Evolutionary conservation across 108 stramenopile genomes (phyloP).

Genomic region (Chaetoceros tenuissimus): DNA sequence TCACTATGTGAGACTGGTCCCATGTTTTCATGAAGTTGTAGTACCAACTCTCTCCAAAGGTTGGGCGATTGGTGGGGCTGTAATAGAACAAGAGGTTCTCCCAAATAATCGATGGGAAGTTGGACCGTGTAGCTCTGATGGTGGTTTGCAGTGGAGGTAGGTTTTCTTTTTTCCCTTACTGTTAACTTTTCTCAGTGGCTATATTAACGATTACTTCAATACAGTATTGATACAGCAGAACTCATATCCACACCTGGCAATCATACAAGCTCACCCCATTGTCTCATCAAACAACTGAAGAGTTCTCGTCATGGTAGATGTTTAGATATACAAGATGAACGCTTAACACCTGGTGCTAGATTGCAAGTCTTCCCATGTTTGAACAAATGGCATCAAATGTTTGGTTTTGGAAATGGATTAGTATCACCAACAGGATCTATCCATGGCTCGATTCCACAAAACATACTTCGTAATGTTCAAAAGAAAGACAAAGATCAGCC

Average conservation of each 20-base stretch:
- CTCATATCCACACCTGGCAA: slow-evolving; percentile 54
- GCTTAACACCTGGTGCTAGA: slow-evolving; percentile 50
- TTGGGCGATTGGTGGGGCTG: slow-evolving; percentile 82
- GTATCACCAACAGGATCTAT: slow-evolving; percentile 48
- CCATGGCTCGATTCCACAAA: slow-evolving; percentile 53
- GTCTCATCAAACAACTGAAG: slow-evolving; percentile 63
- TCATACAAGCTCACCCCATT: slow-evolving; percentile 58
- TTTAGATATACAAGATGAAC: slow-evolving; percentile 60
- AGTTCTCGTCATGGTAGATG: slow-evolving; percentile 68
- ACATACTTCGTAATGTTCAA: slow-evolving; percentile 29
- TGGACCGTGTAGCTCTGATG: slow-evolving; percentile 79
- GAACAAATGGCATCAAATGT: slow-evolving; percentile 76
- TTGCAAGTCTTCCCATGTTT: slow-evolving; percentile 70
- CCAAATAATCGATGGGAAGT: slow-evolving; percentile 75
- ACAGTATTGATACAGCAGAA: slow-evolving; percentile 38
- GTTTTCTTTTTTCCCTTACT: background rate
- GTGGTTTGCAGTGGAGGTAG: slow-evolving; percentile 52
- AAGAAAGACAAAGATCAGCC: slow-evolving; percentile 27
- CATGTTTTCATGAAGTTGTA: slow-evolving; percentile 72
- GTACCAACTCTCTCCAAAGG: slow-evolving; percentile 44
- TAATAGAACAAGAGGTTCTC: slow-evolving; percentile 68
- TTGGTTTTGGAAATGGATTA: slow-evolving; percentile 76
- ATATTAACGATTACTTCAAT: background rate
- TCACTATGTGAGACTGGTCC: slow-evolving; percentile 38
- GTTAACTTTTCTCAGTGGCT: background rate